These are phyloP conservation scores for Ophiocytium majus DNA, from an alignment of 352 stramenopile genomes.

Conservation along the genomic window DNA sequence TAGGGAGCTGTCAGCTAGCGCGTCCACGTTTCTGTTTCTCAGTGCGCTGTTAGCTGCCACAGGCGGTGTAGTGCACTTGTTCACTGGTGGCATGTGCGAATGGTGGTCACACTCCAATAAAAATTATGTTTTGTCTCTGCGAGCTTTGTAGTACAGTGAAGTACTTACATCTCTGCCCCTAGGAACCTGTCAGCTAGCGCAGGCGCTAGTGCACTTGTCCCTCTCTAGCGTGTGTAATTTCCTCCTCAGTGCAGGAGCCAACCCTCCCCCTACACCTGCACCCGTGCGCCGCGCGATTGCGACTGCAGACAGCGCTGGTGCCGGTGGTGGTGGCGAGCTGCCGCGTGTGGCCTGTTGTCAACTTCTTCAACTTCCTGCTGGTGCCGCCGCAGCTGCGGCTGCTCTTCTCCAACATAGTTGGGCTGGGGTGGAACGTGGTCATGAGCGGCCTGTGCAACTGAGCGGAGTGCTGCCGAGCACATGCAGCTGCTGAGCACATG, in stretches of 20 bases:
- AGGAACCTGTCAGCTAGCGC: no score
- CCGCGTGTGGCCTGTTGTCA: conserved; percentile 63
- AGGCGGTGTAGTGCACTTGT: background rate
- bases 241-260: background rate
- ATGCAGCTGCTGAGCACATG: no score
- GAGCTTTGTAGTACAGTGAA: background rate
- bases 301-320: conserved; percentile 21
- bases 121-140: no score
- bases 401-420: conserved; percentile 71
- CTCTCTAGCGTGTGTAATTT: background rate
- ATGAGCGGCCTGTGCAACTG: conserved; percentile 44
- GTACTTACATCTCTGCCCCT: no score
- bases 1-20: no score
- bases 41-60: background rate
- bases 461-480: no score
- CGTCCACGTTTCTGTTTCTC: background rate
- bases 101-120: background rate
- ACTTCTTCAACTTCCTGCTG: conserved; percentile 68
- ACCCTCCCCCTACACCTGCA: background rate
- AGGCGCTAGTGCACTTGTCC: background rate
- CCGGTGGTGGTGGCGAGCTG: conserved; percentile 57
- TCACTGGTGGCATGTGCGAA: background rate
- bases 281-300: background rate
- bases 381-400: conserved; percentile 67
- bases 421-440: conserved; percentile 72